phyloP scores from a whole-genome alignment of 2,329 filamentous ascomycete genomes.

The Trematosphaeria pertusa region DNA sequence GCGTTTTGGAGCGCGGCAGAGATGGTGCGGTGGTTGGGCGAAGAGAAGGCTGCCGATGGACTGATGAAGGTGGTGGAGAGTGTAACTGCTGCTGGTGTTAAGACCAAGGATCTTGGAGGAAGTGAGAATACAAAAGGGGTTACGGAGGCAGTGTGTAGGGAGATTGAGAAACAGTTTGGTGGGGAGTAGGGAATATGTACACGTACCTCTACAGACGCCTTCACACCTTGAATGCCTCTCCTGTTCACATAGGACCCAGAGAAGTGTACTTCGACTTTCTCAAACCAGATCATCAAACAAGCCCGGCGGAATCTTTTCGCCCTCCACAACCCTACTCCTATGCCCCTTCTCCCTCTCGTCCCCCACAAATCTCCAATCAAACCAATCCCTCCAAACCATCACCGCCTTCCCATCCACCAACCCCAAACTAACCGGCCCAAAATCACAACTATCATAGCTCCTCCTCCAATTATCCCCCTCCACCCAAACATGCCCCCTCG shows the following conservation, averaged over 20 bases:
- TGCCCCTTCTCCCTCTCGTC: conserved; percentile 61
- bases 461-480: conserved; percentile 83
- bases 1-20: conserved; percentile 75
- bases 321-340: conserved; percentile 51
- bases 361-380: conserved; percentile 57
- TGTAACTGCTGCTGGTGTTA: conserved; percentile 62
- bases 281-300: conserved; percentile 29
- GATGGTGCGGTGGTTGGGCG: conserved; percentile 70
- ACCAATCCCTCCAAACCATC: conserved; percentile 67
- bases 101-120: conserved; percentile 68
- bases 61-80: conserved; percentile 68
- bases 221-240: neutral
- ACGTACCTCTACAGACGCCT: neutral
- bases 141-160: conserved; percentile 63
- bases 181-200: conserved; percentile 19
- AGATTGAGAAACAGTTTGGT: conserved; percentile 55
- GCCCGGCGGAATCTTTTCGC: conserved; percentile 28
- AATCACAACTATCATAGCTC: conserved; percentile 85
- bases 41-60: conserved; percentile 62
- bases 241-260: neutral
- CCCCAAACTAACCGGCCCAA: conserved; percentile 80
- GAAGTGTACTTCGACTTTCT: conserved; percentile 7
- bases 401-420: conserved; percentile 78
- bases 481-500: conserved; percentile 89
- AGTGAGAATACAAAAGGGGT: conserved; percentile 63